Evolutionary conservation across 148 eudicot species (phyloP).

Genomic region (Camellia sinensis): DNA sequence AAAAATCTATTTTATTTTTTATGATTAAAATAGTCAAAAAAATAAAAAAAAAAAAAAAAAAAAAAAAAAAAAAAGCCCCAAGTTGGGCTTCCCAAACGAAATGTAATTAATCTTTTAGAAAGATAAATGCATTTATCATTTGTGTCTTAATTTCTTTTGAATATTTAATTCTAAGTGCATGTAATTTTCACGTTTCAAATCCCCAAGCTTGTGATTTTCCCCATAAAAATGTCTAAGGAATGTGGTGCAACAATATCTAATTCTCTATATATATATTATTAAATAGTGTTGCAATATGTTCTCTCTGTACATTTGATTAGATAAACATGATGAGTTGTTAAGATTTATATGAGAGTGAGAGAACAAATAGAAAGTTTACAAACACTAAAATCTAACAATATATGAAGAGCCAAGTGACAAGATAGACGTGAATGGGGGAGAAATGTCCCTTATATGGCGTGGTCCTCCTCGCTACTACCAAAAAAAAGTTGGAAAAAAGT

Average conservation of each 20-base stretch:
- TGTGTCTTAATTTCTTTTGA: too few species aligned
- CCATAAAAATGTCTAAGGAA: slow-evolving; percentile 28
- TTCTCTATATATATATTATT: not conserved
- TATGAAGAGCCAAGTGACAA: slow-evolving; percentile 4
- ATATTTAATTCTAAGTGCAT: not conserved
- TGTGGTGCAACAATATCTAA: slow-evolving; percentile 5
- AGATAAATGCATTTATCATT: too few species aligned
- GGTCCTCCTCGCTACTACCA: not conserved
- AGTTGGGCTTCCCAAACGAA: too few species aligned
- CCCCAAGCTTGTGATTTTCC: slow-evolving; percentile 31
- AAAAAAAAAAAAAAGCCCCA: too few species aligned
- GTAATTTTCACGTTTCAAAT: slow-evolving; percentile 22
- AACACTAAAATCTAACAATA: slow-evolving; percentile 30
- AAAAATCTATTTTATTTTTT: too few species aligned
- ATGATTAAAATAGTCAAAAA: too few species aligned
- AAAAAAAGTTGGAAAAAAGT: not conserved
- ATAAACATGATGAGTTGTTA: slow-evolving; percentile 9
- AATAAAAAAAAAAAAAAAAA: too few species aligned
- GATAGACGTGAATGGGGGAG: slow-evolving; percentile 18
- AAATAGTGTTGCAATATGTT: not conserved
- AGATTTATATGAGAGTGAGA: not conserved
- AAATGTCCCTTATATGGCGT: slow-evolving; percentile 13
- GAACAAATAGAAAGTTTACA: slow-evolving; percentile 25
- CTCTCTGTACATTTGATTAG: not conserved
- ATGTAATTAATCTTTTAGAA: too few species aligned